Conservation (phyloP, 768 basidiomycete species). For the Tulasnella calospora region DNA sequence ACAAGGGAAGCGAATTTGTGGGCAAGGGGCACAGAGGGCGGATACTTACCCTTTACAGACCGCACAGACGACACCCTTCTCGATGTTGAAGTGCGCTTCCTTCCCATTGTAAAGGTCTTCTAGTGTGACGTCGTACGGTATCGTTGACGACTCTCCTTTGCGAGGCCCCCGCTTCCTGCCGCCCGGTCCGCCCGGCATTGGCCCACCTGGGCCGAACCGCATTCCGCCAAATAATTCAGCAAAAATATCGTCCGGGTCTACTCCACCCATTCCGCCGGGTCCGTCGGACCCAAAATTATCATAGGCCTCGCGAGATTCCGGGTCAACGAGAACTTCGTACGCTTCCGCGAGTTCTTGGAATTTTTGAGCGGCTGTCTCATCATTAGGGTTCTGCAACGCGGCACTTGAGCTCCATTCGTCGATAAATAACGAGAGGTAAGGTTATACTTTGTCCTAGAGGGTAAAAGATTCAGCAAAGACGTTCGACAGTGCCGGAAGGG, state of each 20-base stretch:
- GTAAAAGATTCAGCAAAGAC: background rate
- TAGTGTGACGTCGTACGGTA: conserved; percentile 78
- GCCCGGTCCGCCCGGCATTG: conserved; percentile 21
- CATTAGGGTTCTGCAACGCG: conserved; percentile 70
- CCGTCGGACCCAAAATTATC: conserved; percentile 59
- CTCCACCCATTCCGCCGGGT: conserved; percentile 40
- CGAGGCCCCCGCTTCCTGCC: conserved; percentile 41
- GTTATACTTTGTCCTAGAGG: conserved; percentile 59
- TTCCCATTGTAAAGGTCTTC: conserved; percentile 94
- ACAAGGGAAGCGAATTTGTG: background rate
- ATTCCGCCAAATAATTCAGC: conserved; percentile 65
- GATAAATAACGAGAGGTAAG: background rate
- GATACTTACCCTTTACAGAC: conserved; percentile 69
- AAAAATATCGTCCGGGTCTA: conserved; percentile 67
- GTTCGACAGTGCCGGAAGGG: background rate
- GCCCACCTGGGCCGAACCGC: conserved; percentile 46
- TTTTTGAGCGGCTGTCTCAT: conserved; percentile 72
- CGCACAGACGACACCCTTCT: conserved; percentile 74
- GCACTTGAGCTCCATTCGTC: conserved; percentile 7
- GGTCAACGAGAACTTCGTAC: conserved; percentile 80
- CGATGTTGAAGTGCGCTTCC: conserved; percentile 80
- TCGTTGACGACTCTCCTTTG: conserved; percentile 66
- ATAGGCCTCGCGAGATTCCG: conserved; percentile 62
- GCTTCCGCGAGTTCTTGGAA: conserved; percentile 89
- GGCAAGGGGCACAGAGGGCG: background rate